These are phyloP conservation scores for Theobroma grandiflorum DNA, from an alignment of 441 rosid species.

Conservation along the genomic window DNA sequence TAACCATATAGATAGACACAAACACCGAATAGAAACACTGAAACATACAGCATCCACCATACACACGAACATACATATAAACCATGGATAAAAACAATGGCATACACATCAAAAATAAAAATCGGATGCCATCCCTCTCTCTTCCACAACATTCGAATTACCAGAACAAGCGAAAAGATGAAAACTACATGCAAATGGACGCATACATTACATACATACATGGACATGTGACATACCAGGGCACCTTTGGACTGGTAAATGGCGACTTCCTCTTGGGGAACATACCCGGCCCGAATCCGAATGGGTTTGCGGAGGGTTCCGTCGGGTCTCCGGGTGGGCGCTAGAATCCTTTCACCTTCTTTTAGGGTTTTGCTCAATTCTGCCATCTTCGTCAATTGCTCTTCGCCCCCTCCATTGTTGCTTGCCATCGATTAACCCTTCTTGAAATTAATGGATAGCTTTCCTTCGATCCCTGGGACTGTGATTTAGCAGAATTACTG, in stretches of 20 bases:
- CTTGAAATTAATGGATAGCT: background rate
- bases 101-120: background rate
- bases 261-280: constrained; percentile 93
- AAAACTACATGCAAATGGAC: background rate
- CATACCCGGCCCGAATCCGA: constrained; percentile 83
- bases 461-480: background rate
- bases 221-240: constrained; percentile 54
- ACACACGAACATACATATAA: background rate
- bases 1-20: background rate
- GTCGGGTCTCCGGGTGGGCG: constrained; percentile 87
- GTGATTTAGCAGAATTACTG: background rate
- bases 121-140: background rate
- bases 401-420: constrained; percentile 56
- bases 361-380: constrained; percentile 91
- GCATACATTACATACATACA: constrained; percentile 3
- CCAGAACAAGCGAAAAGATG: background rate
- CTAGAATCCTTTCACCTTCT: constrained; percentile 90
- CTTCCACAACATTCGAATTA: background rate
- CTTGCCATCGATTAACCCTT: constrained; percentile 48
- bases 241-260: constrained; percentile 88
- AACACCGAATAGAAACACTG: background rate
- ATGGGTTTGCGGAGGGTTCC: constrained; percentile 88
- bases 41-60: background rate
- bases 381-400: constrained; percentile 58
- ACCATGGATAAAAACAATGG: background rate